phyloP scores from a whole-genome alignment of 805 yeast genomes.

The Candida nemodendra region DNA sequence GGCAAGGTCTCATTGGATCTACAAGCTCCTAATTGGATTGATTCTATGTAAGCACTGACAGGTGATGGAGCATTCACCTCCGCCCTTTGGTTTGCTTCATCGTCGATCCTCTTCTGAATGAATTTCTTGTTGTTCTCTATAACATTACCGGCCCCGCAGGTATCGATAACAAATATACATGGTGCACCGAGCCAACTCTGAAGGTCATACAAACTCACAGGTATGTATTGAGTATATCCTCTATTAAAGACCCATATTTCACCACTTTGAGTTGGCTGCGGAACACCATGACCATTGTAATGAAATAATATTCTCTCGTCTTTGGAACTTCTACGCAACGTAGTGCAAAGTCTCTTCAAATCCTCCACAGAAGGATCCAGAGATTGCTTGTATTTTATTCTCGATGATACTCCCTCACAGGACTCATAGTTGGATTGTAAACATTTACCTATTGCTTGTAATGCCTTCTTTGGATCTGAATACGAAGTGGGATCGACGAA shows the following conservation, averaged over 20 bases:
- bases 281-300: constrained; percentile 98
- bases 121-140: constrained; percentile 85
- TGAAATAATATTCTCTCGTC: constrained; percentile 93
- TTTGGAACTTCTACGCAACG: constrained; percentile 83
- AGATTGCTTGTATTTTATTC: constrained; percentile 87
- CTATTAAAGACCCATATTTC: constrained; percentile 98
- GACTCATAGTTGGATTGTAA: constrained; percentile 89
- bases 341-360: constrained; percentile 85
- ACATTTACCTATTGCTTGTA: constrained; percentile 86
- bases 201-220: constrained; percentile 89
- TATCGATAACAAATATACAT: constrained; percentile 90
- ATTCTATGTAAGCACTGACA: constrained; percentile 70
- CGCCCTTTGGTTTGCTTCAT: constrained; percentile 65
- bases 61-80: constrained; percentile 56
- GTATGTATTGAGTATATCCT: constrained; percentile 96
- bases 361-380: constrained; percentile 96
- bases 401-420: constrained; percentile 51
- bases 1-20: constrained; percentile 81
- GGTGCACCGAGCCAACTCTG: constrained; percentile 99
- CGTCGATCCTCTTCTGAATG: constrained; percentile 85
- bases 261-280: constrained; percentile 93
- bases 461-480: constrained; percentile 84
- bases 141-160: constrained; percentile 92
- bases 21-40: constrained; percentile 94
- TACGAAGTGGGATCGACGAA: constrained; percentile 87